Conservation (phyloP, 768 basidiomycete genomes). For the Psilocybe cyanescens region DNA sequence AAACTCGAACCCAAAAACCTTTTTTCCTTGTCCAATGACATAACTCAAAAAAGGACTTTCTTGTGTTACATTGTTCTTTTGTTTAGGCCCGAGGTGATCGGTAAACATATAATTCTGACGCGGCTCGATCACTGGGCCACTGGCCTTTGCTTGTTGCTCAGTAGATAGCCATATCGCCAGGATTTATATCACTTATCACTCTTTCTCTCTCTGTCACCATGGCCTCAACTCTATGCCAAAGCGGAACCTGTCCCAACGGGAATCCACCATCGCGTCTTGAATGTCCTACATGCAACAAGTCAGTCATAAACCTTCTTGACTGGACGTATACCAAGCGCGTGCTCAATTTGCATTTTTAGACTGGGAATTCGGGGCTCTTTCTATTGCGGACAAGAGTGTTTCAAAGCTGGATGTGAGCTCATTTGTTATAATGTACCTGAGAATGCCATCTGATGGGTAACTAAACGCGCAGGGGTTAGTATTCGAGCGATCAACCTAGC, state of each 20-base stretch:
- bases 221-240: slow-evolving; percentile 61
- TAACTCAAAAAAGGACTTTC: background rate
- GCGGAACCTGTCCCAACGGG: slow-evolving; percentile 71
- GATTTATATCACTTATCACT: background rate
- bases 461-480: slow-evolving; percentile 38
- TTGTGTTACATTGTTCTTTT: background rate
- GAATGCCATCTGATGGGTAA: slow-evolving; percentile 14
- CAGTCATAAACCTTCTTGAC: slow-evolving; percentile 26
- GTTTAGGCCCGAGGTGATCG: slow-evolving; percentile 18
- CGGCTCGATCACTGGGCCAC: background rate
- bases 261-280: slow-evolving; percentile 87
- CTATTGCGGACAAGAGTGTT: slow-evolving; percentile 96
- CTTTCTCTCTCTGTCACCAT: slow-evolving; percentile 14
- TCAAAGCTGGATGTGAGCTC: slow-evolving; percentile 89
- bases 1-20: background rate
- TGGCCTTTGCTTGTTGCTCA: no score
- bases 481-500: background rate
- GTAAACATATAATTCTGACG: slow-evolving; percentile 14
- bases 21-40: slow-evolving; percentile 3
- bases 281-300: slow-evolving; percentile 96
- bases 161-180: background rate
- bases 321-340: slow-evolving; percentile 7
- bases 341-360: slow-evolving; percentile 40
- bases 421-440: slow-evolving; percentile 13
- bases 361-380: slow-evolving; percentile 83